Base-by-base conservation (phyloP, 805 yeast genomes). In the Lipomyces sp. region DNA sequence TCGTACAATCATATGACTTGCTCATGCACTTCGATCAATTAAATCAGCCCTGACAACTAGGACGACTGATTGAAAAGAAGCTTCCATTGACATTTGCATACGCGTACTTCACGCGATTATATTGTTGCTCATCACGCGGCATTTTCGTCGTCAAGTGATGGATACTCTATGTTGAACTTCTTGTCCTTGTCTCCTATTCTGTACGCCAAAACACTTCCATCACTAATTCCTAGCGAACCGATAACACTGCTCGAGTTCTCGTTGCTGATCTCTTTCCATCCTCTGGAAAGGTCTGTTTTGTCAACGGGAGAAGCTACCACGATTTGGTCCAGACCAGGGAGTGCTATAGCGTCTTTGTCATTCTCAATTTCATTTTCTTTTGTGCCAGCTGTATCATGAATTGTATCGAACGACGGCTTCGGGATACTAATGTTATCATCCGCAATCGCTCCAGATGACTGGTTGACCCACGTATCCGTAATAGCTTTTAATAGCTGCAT, bases 351-450 rank as follows among this genome's bases (percentile, higher is more conserved):
- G 39, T 51, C 57, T 32, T 50, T 18, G 24, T 24, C 37, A 15
- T 35, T 54, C 37, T 50, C 57, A 4, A 2, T 34, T n/a, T n/a
- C 34, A 32, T 32, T 11, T 7, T 33, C 35, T 32, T 63, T 55
- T 18, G 33, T 4, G 15, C 6, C 56, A 13, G 37, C 53, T n/a
- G 53, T 30, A 5, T 30, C 32, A 2, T 24, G 18, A 24, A 35
- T 32, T n/a, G 70, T 64, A 10, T 54, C 70, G 60, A 67, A 67
- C 29, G 70, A 67, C 30, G 70, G 68, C 39, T 54, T 57, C 11
- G 70, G 70, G 33, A 67, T 63, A 6, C 35, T 29, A 33, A 64
- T 45, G 34, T 29, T 58, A 48, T 18, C 48, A 7, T 42, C 37
- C 32, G 35, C 45, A n/a, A 7, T 29, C 13, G 39, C 37, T 30